Evolutionary conservation across 2,329 filamentous ascomycete genomes (phyloP).

Genomic region (Trichoderma citrinoviride): DNA sequence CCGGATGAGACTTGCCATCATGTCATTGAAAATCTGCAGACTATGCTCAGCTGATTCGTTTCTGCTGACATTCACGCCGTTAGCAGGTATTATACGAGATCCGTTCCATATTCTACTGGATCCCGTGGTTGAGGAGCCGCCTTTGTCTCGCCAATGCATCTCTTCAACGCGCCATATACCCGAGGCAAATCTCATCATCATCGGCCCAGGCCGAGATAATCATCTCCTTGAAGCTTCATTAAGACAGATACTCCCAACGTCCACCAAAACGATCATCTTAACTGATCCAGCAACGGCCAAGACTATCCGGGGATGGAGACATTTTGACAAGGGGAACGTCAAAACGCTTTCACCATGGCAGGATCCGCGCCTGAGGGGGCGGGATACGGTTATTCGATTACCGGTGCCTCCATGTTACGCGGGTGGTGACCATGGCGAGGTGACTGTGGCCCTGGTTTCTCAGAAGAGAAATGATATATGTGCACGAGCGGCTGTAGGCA

Average conservation of each 20-base stretch:
- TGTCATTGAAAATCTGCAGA: slow-evolving; percentile 63
- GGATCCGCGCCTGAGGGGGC: slow-evolving; percentile 37
- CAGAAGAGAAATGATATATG: slow-evolving; percentile 59
- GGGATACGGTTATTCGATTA: slow-evolving; percentile 42
- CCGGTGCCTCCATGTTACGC: slow-evolving; percentile 52
- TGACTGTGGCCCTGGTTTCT: slow-evolving; percentile 67
- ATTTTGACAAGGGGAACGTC: slow-evolving; percentile 58
- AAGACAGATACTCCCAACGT: slow-evolving; percentile 55
- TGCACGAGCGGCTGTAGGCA: slow-evolving; percentile 65
- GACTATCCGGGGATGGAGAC: slow-evolving; percentile 64
- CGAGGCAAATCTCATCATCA: slow-evolving; percentile 45
- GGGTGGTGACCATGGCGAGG: slow-evolving; percentile 58
- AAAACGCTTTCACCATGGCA: slow-evolving; percentile 47
- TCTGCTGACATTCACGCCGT: slow-evolving; percentile 59
- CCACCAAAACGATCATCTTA: slow-evolving; percentile 59
- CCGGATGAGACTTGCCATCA: slow-evolving; percentile 31
- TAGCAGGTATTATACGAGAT: slow-evolving; percentile 32
- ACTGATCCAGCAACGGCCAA: slow-evolving; percentile 64
- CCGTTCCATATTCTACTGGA: slow-evolving; percentile 68
- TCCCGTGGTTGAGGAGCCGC: slow-evolving; percentile 63
- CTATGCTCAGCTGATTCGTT: slow-evolving; percentile 65
- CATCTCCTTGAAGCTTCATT: slow-evolving; percentile 70
- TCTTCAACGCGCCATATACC: slow-evolving; percentile 46
- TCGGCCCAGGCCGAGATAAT: slow-evolving; percentile 53
- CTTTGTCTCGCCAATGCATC: slow-evolving; percentile 48